Base-by-base conservation (phyloP, 73 alveolate genomes). In the Strombidium stylifer region DNA sequence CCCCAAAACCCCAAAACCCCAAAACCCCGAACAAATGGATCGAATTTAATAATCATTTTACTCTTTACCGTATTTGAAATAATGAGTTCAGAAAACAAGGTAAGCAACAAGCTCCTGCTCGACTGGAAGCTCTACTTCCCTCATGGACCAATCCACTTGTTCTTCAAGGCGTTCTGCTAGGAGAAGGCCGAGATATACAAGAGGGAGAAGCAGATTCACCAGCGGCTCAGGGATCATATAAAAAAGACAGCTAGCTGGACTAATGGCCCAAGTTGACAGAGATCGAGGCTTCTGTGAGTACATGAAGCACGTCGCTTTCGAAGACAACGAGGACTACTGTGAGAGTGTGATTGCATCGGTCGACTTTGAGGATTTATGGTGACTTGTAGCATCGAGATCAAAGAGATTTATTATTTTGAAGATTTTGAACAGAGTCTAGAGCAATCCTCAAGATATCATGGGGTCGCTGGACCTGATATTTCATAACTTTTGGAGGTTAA, bases 91-190 rank as follows among this genome's bases (percentile, higher is more conserved):
- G 73, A 58, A 61, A 3, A 42, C 21, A 27, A 15, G 15, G 85
- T 57, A 12, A 26, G 39, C 31, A 71, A 45, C 45, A 40, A 56
- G 20, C 35, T 71, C 19, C 69, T 71, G 15, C 34, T n/a, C 40
- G 20, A 78, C 58, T 60, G 86, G 86, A 42, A 16, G 19, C 35
- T 56, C 0, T 73, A 73, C 42, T 73, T 73, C 40, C 86, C 86
- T 10, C 61, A 73, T 28, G 86, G 64, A 26, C 51, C 88, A 37
- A 51, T 55, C 5, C 41, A 76, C 26, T 69, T 76, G 23, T 66
- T 76, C 27, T 76, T 34, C 45, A 81, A 76, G 36, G 80, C 81
- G 2, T 66, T 76, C 53, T 64, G 53, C 21, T 21, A 35, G 45
- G 48, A 57, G 14, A 64, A 76, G 27, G 64, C 8, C 35, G 40